phyloP scores from a whole-genome alignment of 2,329 filamentous ascomycete genomes.

The Pseudopyrenochaeta lycopersici region DNA sequence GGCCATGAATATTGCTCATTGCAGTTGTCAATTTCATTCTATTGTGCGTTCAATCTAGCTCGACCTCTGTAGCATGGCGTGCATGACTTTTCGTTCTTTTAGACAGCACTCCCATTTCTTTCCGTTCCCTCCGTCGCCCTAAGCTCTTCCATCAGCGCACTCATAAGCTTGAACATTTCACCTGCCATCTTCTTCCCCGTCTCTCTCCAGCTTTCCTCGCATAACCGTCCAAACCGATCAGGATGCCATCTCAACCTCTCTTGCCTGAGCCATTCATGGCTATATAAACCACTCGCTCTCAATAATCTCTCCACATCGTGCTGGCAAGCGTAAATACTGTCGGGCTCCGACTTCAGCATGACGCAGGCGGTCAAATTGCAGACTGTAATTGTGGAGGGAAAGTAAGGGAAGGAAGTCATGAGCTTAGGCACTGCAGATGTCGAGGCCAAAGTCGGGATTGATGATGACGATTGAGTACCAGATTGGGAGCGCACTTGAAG shows the following conservation, averaged over 20 bases:
- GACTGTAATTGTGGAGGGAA: conserved; percentile 30
- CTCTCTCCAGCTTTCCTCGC: conserved; percentile 42
- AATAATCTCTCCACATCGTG: conserved; percentile 46
- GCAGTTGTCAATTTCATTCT: too few species aligned
- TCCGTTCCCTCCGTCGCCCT: conserved; percentile 7
- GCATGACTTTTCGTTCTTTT: too few species aligned
- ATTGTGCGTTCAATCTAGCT: too few species aligned
- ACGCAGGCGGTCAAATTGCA: conserved; percentile 36
- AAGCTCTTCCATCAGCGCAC: conserved; percentile 38
- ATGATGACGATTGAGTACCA: conserved; percentile 20
- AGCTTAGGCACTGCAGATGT: conserved; percentile 34
- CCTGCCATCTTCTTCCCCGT: conserved; percentile 40
- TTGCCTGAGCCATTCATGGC: conserved; percentile 46
- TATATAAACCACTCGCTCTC: conserved; percentile 43
- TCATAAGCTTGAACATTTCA: conserved; percentile 50
- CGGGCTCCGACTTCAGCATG: conserved; percentile 29
- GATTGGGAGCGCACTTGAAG: conserved; percentile 44
- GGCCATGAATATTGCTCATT: too few species aligned
- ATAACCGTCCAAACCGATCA: conserved; percentile 47
- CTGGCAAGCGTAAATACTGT: conserved; percentile 41
- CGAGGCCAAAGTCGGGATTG: conserved; percentile 38
- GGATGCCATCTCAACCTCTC: conserved; percentile 49
- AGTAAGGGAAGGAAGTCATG: conserved; percentile 40
- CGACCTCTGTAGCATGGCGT: too few species aligned
- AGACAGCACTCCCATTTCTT: neutral